Conservation (phyloP, 805 yeast species). For the Yamadazyma endophytica region DNA sequence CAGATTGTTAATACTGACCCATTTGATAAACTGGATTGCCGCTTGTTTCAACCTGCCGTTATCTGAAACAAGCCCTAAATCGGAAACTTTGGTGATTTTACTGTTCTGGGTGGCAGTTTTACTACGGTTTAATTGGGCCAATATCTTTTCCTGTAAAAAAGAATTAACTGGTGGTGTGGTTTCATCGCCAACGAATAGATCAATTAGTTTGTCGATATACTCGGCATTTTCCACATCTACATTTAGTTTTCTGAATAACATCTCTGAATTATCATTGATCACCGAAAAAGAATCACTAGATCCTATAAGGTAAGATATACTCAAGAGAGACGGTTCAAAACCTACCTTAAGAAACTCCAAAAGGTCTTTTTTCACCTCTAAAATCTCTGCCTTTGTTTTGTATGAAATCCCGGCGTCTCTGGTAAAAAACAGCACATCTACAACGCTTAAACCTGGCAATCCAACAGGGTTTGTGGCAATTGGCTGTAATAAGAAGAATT, state of each 20-base stretch:
- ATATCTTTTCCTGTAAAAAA: constrained; percentile 52
- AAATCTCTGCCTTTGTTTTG: constrained; percentile 43
- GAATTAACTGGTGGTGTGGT: constrained; percentile 49
- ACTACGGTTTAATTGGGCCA: constrained; percentile 49
- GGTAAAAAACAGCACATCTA: constrained; percentile 60
- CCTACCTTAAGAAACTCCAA: constrained; percentile 40
- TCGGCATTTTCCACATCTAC: constrained; percentile 49
- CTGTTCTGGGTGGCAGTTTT: constrained; percentile 42
- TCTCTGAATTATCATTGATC: constrained; percentile 52
- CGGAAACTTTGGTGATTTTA: constrained; percentile 45
- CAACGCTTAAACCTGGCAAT: constrained; percentile 61
- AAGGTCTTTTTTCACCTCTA: constrained; percentile 21
- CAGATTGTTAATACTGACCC: constrained; percentile 37
- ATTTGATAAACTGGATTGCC: constrained; percentile 60
- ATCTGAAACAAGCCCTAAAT: constrained; percentile 57
- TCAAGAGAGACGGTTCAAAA: constrained; percentile 31
- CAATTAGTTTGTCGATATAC: constrained; percentile 42
- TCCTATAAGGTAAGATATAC: constrained; percentile 57
- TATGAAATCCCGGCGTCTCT: constrained; percentile 63
- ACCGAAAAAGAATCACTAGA: constrained; percentile 55
- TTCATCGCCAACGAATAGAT: constrained; percentile 50
- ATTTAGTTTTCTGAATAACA: constrained; percentile 45
- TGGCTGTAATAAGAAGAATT: constrained; percentile 57
- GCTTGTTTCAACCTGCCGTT: constrained; percentile 49
- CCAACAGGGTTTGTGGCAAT: constrained; percentile 19